These are phyloP conservation scores for Lotus japonicus DNA, from an alignment of 306 rosid species.

Conservation along the genomic window DNA sequence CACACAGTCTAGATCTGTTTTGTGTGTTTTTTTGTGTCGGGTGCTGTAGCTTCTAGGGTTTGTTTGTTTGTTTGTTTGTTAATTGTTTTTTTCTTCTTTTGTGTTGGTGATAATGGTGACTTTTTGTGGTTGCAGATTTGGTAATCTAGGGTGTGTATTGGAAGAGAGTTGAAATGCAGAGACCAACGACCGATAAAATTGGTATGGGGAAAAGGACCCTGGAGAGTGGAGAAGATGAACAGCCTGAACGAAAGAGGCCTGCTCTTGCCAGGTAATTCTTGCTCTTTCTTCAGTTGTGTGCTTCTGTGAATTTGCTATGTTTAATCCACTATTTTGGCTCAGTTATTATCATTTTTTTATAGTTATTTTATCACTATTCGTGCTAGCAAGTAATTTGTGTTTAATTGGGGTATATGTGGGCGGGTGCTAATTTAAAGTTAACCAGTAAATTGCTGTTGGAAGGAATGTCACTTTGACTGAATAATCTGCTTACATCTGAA, in stretches of 20 bases:
- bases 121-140: slow-evolving; percentile 40
- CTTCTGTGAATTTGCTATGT: neutral
- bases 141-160: slow-evolving; percentile 16
- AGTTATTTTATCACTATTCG: neutral
- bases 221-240: slow-evolving; percentile 87
- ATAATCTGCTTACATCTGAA: neutral
- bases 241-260: slow-evolving; percentile 90
- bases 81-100: neutral
- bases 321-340: neutral
- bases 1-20: slow-evolving; percentile 32
- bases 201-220: slow-evolving; percentile 69
- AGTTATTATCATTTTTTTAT: neutral
- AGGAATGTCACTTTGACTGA: slow-evolving; percentile 1
- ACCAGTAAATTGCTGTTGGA: neutral
- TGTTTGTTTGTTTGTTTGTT: neutral
- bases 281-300: neutral
- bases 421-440: neutral
- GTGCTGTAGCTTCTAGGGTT: slow-evolving; percentile 32
- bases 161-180: slow-evolving; percentile 46
- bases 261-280: slow-evolving; percentile 82
- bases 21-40: neutral
- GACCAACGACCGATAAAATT: slow-evolving; percentile 46
- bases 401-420: neutral
- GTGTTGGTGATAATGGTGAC: slow-evolving; percentile 16
- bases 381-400: neutral